These are phyloP conservation scores for Pochonia chlamydosporia DNA, from an alignment of 2,329 filamentous ascomycete species.

Conservation along the genomic window DNA sequence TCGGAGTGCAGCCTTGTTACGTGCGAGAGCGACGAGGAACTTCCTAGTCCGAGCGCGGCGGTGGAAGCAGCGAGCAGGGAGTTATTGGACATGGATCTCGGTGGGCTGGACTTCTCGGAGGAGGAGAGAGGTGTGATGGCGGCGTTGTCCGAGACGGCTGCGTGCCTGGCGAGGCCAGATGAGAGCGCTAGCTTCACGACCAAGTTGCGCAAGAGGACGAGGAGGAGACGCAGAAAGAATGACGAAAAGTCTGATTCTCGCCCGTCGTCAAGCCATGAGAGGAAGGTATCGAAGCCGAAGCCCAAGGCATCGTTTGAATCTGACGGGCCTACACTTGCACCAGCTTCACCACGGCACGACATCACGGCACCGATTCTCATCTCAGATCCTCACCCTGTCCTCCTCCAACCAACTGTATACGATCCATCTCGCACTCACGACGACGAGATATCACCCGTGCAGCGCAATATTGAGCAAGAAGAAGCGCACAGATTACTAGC, in stretches of 20 bases:
- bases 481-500: slow-evolving; percentile 49
- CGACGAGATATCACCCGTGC: slow-evolving; percentile 49
- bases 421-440: slow-evolving; percentile 34
- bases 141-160: slow-evolving; percentile 20
- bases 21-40: slow-evolving; percentile 28
- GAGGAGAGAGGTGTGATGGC: slow-evolving; percentile 26
- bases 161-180: slow-evolving; percentile 20
- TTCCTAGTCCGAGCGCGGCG: slow-evolving; percentile 46
- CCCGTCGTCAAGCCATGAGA: slow-evolving; percentile 9
- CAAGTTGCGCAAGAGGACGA: slow-evolving; percentile 39
- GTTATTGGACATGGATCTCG: slow-evolving; percentile 34
- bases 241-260: slow-evolving; percentile 15
- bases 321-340: slow-evolving; percentile 18
- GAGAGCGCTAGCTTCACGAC: slow-evolving; percentile 37
- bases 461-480: slow-evolving; percentile 53
- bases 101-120: slow-evolving; percentile 30
- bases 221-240: slow-evolving; percentile 32
- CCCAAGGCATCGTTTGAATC: slow-evolving; percentile 19
- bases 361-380: slow-evolving; percentile 47
- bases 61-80: slow-evolving; percentile 48
- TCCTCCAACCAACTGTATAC: slow-evolving; percentile 54
- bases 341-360: slow-evolving; percentile 25
- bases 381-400: slow-evolving; percentile 42
- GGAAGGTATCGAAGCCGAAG: slow-evolving; percentile 18
- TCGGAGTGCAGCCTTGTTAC: slow-evolving; percentile 28